Conservation (phyloP, 768 basidiomycete genomes). For the Termitomyces sp. region DNA sequence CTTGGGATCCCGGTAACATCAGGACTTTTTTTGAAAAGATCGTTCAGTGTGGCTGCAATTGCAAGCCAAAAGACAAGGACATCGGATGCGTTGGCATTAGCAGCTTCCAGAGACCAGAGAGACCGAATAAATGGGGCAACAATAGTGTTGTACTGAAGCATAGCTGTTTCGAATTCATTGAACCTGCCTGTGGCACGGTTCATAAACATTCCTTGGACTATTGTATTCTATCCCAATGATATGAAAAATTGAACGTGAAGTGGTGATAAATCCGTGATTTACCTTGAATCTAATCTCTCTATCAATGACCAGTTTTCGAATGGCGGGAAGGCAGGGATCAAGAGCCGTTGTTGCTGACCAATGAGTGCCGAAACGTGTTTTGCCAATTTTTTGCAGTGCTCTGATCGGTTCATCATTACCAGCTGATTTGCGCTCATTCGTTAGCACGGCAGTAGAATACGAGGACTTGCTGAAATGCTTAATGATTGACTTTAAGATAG, state of each 20-base stretch:
- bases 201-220: not conserved
- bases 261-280: not conserved
- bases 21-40: too few species aligned
- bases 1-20: too few species aligned
- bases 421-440: not conserved
- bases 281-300: not conserved
- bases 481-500: not conserved
- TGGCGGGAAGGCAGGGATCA: not conserved
- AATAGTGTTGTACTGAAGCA: too few species aligned
- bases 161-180: not conserved
- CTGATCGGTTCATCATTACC: not conserved
- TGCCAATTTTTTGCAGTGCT: not conserved
- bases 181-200: not conserved
- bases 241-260: not conserved
- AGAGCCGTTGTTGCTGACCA: not conserved
- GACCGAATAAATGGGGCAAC: too few species aligned
- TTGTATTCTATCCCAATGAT: not conserved
- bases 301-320: not conserved
- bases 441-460: not conserved
- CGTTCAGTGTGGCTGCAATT: too few species aligned
- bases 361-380: not conserved
- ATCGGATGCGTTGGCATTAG: too few species aligned
- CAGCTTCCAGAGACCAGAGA: too few species aligned
- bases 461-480: not conserved
- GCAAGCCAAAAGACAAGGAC: too few species aligned